Conservation (phyloP, 2,329 filamentous ascomycete genomes). For the Plenodomus tracheiphilus region DNA sequence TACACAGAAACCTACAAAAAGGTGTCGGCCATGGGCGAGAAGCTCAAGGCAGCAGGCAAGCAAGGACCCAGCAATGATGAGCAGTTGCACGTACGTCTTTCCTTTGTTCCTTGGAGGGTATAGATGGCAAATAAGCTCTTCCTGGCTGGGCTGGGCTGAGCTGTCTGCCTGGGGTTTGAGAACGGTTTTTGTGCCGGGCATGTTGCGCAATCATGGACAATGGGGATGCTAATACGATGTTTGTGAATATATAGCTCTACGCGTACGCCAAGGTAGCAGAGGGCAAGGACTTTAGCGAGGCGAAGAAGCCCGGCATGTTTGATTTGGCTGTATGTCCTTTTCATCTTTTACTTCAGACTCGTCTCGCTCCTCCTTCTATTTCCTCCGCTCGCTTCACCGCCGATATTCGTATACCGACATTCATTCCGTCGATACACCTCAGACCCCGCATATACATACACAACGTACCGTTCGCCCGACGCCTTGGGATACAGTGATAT, state of each 20-base stretch:
- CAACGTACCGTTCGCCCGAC: too few relatives aligned
- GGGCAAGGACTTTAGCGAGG: conserved; percentile 44
- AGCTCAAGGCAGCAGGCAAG: conserved; percentile 32
- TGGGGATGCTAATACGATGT: too few relatives aligned
- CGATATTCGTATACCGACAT: too few relatives aligned
- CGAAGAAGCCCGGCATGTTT: conserved; percentile 66
- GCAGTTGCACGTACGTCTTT: conserved; percentile 54
- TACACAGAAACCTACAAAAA: conserved; percentile 39
- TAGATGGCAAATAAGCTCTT: too few relatives aligned
- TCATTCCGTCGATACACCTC: too few relatives aligned
- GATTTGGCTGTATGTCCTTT: conserved; percentile 63
- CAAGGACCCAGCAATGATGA: conserved; percentile 37
- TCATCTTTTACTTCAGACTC: background rate
- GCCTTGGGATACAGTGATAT: too few relatives aligned
- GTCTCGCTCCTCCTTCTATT: background rate
- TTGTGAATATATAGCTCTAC: conserved; percentile 51
- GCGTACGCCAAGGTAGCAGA: conserved; percentile 51
- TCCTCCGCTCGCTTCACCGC: too few relatives aligned
- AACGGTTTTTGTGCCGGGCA: too few relatives aligned
- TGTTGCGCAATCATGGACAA: too few relatives aligned
- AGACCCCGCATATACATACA: background rate
- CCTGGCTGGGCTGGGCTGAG: too few relatives aligned
- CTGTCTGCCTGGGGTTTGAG: background rate
- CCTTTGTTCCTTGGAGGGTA: background rate
- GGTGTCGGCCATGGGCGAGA: conserved; percentile 35